phyloP scores from a whole-genome alignment of 352 stramenopile species.

The Globisporangium nagaii region DNA sequence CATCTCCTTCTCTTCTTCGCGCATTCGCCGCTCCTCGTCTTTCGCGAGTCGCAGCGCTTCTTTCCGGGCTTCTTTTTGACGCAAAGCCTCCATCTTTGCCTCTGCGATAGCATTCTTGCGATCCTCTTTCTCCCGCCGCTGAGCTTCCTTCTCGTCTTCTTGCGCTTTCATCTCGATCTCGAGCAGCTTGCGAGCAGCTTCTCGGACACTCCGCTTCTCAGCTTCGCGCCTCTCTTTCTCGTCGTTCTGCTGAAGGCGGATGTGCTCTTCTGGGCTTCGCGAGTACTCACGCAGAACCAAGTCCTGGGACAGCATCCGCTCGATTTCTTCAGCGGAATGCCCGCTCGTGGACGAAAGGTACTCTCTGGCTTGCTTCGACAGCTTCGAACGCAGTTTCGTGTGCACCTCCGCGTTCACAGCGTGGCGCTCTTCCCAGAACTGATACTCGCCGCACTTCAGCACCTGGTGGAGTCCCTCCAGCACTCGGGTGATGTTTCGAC shows the following conservation, averaged over 20 bases:
- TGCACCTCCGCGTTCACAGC: slow-evolving; percentile 52
- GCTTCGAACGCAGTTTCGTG: slow-evolving; percentile 43
- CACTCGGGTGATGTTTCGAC: slow-evolving; percentile 61
- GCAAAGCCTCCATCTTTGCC: slow-evolving; percentile 49
- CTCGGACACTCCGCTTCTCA: slow-evolving; percentile 63
- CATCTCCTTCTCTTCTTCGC: slow-evolving; percentile 67
- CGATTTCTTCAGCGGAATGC: slow-evolving; percentile 40
- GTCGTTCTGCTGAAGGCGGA: slow-evolving; percentile 23
- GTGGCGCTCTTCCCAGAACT: slow-evolving; percentile 84
- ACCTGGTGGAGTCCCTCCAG: slow-evolving; percentile 69
- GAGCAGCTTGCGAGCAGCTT: slow-evolving; percentile 59
- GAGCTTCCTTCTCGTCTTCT: slow-evolving; percentile 68
- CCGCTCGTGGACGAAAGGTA: slow-evolving; percentile 20
- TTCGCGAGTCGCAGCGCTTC: slow-evolving; percentile 50
- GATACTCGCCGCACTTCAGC: slow-evolving; percentile 60
- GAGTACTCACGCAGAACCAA: slow-evolving; percentile 31
- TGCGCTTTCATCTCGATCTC: slow-evolving; percentile 78
- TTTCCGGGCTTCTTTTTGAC: slow-evolving; percentile 65
- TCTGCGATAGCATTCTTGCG: slow-evolving; percentile 67
- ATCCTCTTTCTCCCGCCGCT: slow-evolving; percentile 58
- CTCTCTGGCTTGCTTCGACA: slow-evolving; percentile 59
- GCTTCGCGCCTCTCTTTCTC: slow-evolving; percentile 57
- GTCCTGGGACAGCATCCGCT: slow-evolving; percentile 37
- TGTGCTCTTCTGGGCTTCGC: slow-evolving; percentile 35
- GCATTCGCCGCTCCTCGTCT: slow-evolving; percentile 62